Base-by-base conservation (phyloP, 2,329 filamentous ascomycete genomes). In the Aspergillus amoenus region DNA sequence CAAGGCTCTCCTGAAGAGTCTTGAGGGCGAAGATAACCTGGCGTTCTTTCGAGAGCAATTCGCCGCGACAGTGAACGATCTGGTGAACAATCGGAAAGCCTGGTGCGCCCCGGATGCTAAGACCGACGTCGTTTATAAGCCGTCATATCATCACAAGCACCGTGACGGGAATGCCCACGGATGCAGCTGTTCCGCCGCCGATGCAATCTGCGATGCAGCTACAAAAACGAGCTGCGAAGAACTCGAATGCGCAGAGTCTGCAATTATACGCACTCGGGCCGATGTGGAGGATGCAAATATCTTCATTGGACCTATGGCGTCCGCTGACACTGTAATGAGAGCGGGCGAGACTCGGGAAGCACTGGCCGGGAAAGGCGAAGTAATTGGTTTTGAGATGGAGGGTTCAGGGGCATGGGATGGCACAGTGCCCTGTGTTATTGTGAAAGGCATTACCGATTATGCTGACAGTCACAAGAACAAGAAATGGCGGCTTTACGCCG, bases 401-500 rank as follows among this genome's bases (percentile, higher is more conserved):
- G 54, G 46, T 0, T 40, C 54, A 5, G 54, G 54, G 8, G 40
- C 41, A 4, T 51, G 46, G 54, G 54, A 51, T 17, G 21, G 46
- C 12, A 5, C 41, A 2, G 17, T 44, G 9, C 12, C 34, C 34
- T 55, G 52, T 17, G 18, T 51, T 2, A 41, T 56, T 15, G 44
- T 56, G 15, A 52, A 52, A 40, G 61, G 61, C 2, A 52, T 61
- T 6, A 61, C 55, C 41, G 62, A 61, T 40, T 64, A 64, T 55
- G 61, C 58, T 8, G 62, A 64, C 45, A 58, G 56, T n/a, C 62
- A 64, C 32, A 63, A 64, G 50, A 57, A 54, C 17, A 61, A 64
- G 39, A 17, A 18, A 3, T 64, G 62, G 62, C 62, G 61, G 18
- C 22, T 42, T n/a, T 64, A 57, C 46, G 61, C 62, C 7, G 58